Conservation (phyloP, 805 yeast genomes). For the Kodamaea leandrae region DNA sequence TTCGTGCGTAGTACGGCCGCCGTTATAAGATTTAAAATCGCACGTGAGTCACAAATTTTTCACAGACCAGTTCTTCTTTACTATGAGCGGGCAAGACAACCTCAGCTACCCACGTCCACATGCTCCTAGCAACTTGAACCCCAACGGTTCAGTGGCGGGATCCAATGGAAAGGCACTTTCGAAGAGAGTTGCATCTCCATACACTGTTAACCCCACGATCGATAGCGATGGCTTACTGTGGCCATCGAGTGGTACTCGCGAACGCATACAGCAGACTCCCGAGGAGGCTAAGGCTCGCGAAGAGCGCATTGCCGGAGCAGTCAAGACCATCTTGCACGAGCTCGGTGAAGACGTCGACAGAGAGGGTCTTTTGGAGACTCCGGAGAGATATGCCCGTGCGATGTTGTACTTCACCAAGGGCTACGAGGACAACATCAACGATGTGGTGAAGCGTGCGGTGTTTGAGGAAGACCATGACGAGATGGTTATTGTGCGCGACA, state of each 20-base stretch:
- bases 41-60: constrained; percentile 11
- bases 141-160: neutral
- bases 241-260: constrained; percentile 87
- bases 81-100: constrained; percentile 6
- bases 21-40: constrained; percentile 1
- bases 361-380: constrained; percentile 91
- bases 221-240: constrained; percentile 91
- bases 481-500: constrained; percentile 96
- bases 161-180: constrained; percentile 1
- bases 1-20: neutral
- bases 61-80: constrained; percentile 1
- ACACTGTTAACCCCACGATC: constrained; percentile 62
- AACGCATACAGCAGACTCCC: constrained; percentile 64
- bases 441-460: constrained; percentile 90
- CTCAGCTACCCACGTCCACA: constrained; percentile 6
- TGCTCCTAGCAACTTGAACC: constrained; percentile 8
- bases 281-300: constrained; percentile 69
- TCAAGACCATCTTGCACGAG: constrained; percentile 70
- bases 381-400: constrained; percentile 94
- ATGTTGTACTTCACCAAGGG: constrained; percentile 96
- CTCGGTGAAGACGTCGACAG: constrained; percentile 88
- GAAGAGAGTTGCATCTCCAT: constrained; percentile 8
- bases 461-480: constrained; percentile 98
- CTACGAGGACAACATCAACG: constrained; percentile 88
- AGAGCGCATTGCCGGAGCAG: constrained; percentile 79